Evolutionary conservation across 2,329 filamentous ascomycete species (phyloP), one percentile per base, ranked within the genome.

Genomic region (Thelonectria blattea): DNA sequence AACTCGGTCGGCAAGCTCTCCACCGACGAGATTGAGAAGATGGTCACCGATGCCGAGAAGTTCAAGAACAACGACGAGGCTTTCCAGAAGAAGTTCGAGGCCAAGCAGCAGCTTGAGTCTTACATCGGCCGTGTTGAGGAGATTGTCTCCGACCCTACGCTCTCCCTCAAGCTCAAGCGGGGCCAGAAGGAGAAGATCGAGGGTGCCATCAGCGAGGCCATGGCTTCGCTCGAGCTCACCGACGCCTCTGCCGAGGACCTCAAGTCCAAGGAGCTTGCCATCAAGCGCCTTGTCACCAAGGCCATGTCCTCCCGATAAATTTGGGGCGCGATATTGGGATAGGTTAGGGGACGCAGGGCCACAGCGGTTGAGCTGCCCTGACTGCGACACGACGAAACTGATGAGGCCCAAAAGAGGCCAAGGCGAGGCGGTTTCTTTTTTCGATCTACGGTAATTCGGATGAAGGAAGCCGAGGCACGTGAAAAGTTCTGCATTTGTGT

Each of bases 111-210:
- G 84, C 91, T 99, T 70, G 95, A 99, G 87, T 94, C 92, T 52
- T 99, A 99, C 88, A 97, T 99, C 80, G 90, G 91, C 78, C 92
- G 94, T 78, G 94, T 98, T 67, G 95, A 99, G 88, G 95, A 99
- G 85, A 97, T 99, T 75, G 88, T 98, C 79, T 96, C 92, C 47
- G 95, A 99, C 85, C 95, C 95, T 62, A 92, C 90, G 47, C 90
- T 97, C 83, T 95, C 92, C 67, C 87, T 98, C 76, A 97, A 96
- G 88, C 87, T 99, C 78, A 98, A 98, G 92, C 93, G 94, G 74
- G 93, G 92, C 79, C 93, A 96, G 87, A 97, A 97, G 91, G 93
- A 97, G 83, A 98, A 97, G 91, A 97, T 99, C 70, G 95, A 99
- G 88, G 89, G 91, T 76, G 91, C 93, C 71, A 91, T 99, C 72